Evolutionary conservation across 345 rosid genomes (phyloP).

Genomic region (Brassica juncea): DNA sequence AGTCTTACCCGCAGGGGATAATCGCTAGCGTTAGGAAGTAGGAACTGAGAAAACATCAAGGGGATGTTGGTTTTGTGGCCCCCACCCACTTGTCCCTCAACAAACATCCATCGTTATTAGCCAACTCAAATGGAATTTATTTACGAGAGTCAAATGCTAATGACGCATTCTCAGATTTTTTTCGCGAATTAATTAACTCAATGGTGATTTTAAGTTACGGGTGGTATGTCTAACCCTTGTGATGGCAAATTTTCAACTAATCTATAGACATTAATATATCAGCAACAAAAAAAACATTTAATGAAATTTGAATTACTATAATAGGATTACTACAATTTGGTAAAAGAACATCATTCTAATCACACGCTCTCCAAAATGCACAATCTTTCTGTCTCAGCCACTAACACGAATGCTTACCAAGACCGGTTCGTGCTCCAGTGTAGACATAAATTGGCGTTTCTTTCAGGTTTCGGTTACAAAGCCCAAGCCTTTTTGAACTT

Average conservation of each 20-base stretch:
- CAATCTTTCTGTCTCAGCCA: neutral
- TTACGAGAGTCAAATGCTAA: conserved; percentile 7
- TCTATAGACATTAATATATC: neutral
- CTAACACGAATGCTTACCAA: neutral
- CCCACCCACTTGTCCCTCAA: conserved; percentile 24
- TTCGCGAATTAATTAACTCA: neutral
- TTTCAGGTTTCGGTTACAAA: neutral
- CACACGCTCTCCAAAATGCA: neutral
- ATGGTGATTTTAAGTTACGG: neutral
- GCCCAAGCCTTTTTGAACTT: neutral
- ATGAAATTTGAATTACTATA: neutral
- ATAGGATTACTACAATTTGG: neutral
- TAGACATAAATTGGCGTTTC: neutral
- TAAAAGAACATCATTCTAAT: neutral
- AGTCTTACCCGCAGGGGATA: conserved; percentile 15
- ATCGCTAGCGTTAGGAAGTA: neutral
- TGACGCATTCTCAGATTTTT: neutral
- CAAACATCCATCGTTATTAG: conserved; percentile 5
- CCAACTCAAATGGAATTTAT: conserved; percentile 2
- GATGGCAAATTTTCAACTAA: neutral
- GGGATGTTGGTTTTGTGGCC: conserved; percentile 28
- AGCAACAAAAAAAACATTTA: neutral
- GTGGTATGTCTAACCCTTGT: neutral
- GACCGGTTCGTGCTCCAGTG: neutral
- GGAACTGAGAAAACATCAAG: conserved; percentile 4